phyloP scores from a whole-genome alignment of 2,329 filamentous ascomycete genomes.

The Sporothrix schenckii region DNA sequence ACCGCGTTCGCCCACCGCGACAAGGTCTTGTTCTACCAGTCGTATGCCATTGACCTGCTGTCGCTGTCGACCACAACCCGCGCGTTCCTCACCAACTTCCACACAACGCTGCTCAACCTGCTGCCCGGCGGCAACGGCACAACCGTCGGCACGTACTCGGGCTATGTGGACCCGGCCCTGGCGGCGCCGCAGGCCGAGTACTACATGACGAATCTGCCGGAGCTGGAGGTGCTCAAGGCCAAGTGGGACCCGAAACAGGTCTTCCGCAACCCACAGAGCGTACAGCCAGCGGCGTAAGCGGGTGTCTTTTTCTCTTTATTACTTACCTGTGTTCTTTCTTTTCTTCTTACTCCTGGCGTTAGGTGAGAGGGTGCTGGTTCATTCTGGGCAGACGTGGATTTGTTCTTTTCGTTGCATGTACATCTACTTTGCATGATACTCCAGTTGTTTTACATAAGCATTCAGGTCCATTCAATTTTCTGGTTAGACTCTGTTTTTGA shows the following conservation, averaged over 20 bases:
- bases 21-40: constrained; percentile 65
- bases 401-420: neutral
- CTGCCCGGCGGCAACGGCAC: constrained; percentile 40
- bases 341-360: neutral
- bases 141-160: constrained; percentile 60
- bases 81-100: constrained; percentile 56
- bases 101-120: constrained; percentile 46
- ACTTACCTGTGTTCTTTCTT: neutral
- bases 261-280: constrained; percentile 63
- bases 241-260: constrained; percentile 57
- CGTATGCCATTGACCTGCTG: constrained; percentile 58
- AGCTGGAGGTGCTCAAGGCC: constrained; percentile 54
- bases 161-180: constrained; percentile 62
- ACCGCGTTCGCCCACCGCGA: constrained; percentile 67
- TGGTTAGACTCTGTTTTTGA: neutral
- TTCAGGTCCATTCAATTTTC: neutral
- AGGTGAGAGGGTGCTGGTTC: constrained; percentile 5
- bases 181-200: constrained; percentile 49
- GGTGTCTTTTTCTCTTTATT: neutral
- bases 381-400: neutral
- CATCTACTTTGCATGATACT: constrained; percentile 1
- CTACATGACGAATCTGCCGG: constrained; percentile 57
- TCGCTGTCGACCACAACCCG: constrained; percentile 51
- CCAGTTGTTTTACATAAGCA: neutral
- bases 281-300: constrained; percentile 37